phyloP scores from a whole-genome alignment of 176 grass and related monocot species.

The Chrysopogon serrulatus region DNA sequence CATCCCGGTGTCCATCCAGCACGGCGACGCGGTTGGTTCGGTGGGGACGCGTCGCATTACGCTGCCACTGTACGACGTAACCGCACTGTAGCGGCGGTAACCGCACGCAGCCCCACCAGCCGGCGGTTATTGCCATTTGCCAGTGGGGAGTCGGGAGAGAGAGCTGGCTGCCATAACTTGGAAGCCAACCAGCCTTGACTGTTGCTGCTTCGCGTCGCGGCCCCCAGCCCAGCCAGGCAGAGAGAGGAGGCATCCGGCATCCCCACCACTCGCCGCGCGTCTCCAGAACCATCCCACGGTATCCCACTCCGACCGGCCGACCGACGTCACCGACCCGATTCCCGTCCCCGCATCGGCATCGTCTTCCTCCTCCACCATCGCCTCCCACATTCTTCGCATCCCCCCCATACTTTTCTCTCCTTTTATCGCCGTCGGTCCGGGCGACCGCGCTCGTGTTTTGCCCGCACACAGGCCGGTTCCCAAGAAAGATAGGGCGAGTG shows the following conservation, averaged over 20 bases:
- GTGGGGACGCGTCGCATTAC: slow-evolving; percentile 21
- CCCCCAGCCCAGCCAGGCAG: too few relatives aligned
- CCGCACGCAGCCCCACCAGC: background rate
- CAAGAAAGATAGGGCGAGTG: background rate
- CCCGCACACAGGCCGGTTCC: background rate
- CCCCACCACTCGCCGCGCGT: background rate
- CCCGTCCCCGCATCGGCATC: background rate
- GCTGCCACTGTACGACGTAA: background rate
- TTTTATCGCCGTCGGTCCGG: background rate
- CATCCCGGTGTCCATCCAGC: background rate
- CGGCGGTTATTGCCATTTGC: too few relatives aligned
- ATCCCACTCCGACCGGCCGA: background rate
- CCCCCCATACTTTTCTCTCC: background rate
- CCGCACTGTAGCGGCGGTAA: slow-evolving; percentile 14
- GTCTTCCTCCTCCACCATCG: slow-evolving; percentile 1
- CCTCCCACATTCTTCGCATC: background rate
- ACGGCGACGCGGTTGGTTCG: background rate
- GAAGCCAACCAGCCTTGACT: slow-evolving; percentile 3
- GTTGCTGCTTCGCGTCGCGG: slow-evolving; percentile 23
- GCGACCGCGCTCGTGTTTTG: background rate
- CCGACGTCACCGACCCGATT: slow-evolving; percentile 13
- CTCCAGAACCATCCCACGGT: slow-evolving; percentile 22
- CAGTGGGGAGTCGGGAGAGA: too few relatives aligned
- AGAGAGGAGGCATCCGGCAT: too few relatives aligned
- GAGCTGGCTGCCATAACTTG: background rate